Evolutionary conservation across 1,284 basidiomycete species (phyloP).

Genomic region (Cutaneotrichosporon mucoides): DNA sequence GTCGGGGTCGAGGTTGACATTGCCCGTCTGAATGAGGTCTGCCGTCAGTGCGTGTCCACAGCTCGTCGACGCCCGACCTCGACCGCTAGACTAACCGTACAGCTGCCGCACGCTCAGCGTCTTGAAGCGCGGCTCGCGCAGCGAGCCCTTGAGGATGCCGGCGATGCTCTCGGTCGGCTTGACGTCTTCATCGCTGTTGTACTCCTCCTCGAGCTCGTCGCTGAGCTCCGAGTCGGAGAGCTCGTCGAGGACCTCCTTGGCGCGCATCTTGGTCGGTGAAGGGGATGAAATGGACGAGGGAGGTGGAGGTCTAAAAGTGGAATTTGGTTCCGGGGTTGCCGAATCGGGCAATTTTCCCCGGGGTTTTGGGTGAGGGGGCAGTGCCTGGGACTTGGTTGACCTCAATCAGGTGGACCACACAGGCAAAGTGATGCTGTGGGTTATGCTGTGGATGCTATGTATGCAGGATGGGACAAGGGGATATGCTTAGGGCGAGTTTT

Average conservation of each 20-base stretch:
- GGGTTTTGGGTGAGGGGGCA: too few species aligned
- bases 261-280: background rate
- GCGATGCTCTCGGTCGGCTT: conserved; percentile 11
- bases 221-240: conserved; percentile 19
- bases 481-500: too few species aligned
- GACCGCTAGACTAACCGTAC: conserved; percentile 23
- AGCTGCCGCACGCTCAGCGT: conserved; percentile 25
- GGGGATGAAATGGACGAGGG: too few species aligned
- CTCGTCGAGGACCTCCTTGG: background rate
- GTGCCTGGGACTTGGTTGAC: too few species aligned
- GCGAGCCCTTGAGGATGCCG: conserved; percentile 22
- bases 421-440: too few species aligned
- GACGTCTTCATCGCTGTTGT: conserved; percentile 23
- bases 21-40: conserved; percentile 37
- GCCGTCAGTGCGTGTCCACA: background rate
- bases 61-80: too few species aligned
- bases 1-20: conserved; percentile 34
- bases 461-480: too few species aligned
- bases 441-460: too few species aligned
- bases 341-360: too few species aligned
- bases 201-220: conserved; percentile 30
- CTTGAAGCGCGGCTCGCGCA: conserved; percentile 26
- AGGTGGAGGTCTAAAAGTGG: too few species aligned
- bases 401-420: too few species aligned
- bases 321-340: too few species aligned